A percentile compares a stretch with the other conserved stretches of the same genome.
These are phyloP conservation scores for Saccharomyces cerevisiae DNA, from an alignment of 805 yeast genomes.

Conservation along the genomic window DNA sequence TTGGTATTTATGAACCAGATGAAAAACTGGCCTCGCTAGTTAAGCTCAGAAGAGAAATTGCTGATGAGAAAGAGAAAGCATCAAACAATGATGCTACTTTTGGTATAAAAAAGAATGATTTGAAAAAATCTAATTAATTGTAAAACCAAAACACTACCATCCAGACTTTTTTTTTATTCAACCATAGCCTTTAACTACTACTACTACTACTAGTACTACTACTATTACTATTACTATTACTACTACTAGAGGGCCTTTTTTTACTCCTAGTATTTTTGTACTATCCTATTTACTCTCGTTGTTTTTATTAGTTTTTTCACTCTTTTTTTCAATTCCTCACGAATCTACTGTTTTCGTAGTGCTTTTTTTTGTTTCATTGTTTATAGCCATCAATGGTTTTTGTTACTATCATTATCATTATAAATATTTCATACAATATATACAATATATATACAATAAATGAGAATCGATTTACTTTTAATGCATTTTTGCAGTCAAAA, in stretches of 20 bases:
- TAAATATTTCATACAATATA: not conserved
- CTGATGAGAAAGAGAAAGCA: conserved; percentile 37
- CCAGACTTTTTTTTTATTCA: not conserved
- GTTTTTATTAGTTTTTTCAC: not conserved
- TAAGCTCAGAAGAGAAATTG: conserved; percentile 20
- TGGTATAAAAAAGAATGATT: not conserved
- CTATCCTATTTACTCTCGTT: not conserved
- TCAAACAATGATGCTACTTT: conserved; percentile 39
- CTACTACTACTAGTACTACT: not conserved
- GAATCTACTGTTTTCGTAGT: not conserved
- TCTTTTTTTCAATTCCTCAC: not conserved
- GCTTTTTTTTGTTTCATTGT: not conserved
- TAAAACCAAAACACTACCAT: not conserved
- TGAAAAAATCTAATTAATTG: not conserved
- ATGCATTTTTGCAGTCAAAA: not conserved
- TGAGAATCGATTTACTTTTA: not conserved
- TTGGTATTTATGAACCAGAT: conserved; percentile 49
- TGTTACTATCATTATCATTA: not conserved
- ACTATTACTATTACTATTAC: not conserved
- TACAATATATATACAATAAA: not conserved
- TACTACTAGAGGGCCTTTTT: not conserved
- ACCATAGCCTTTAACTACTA: not conserved
- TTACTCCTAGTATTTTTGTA: not conserved
- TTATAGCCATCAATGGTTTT: not conserved
- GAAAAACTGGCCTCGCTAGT: conserved; percentile 27